Percentiles rank a stretch among this genome's conserved stretches.
phyloP scores from a whole-genome alignment of 768 basidiomycete genomes.

The Lactifluus pinguis region DNA sequence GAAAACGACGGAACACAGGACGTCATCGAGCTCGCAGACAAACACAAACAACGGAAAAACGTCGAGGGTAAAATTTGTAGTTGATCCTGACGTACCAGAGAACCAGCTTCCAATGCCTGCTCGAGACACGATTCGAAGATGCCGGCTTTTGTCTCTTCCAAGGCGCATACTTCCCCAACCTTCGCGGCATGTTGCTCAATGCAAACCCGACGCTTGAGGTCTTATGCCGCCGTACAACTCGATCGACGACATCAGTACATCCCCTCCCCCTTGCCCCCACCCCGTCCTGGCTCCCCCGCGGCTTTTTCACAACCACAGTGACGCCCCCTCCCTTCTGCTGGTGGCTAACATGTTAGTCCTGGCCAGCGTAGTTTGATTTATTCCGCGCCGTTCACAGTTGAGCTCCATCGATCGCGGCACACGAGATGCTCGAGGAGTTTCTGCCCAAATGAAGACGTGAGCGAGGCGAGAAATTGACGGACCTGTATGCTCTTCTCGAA shows the following conservation, averaged over 20 bases:
- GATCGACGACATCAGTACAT: slow-evolving; percentile 85
- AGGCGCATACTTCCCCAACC: slow-evolving; percentile 70
- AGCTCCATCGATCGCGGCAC: slow-evolving; percentile 38
- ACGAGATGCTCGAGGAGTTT: slow-evolving; percentile 33
- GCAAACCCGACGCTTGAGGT: slow-evolving; percentile 1
- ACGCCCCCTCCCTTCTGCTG: slow-evolving; percentile 29
- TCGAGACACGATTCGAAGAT: no score
- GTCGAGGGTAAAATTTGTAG: no score
- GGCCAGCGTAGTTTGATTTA: slow-evolving; percentile 85
- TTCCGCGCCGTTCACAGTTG: slow-evolving; percentile 50
- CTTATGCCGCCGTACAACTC: slow-evolving; percentile 35
- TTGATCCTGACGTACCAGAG: no score
- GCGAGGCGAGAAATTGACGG: no score
- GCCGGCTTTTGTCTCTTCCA: no score
- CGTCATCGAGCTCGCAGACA: no score
- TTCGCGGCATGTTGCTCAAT: slow-evolving; percentile 57
- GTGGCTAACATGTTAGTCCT: slow-evolving; percentile 73
- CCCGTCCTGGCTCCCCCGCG: neutral
- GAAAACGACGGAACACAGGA: no score
- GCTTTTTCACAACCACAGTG: slow-evolving; percentile 8
- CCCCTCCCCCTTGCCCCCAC: no score
- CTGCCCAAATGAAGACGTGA: no score
- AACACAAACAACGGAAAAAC: no score
- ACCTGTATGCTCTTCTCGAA: no score
- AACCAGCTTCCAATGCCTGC: slow-evolving; percentile 14